Base-by-base conservation (phyloP, 176 grass and related monocot species). In the Musa schizocarpa region DNA sequence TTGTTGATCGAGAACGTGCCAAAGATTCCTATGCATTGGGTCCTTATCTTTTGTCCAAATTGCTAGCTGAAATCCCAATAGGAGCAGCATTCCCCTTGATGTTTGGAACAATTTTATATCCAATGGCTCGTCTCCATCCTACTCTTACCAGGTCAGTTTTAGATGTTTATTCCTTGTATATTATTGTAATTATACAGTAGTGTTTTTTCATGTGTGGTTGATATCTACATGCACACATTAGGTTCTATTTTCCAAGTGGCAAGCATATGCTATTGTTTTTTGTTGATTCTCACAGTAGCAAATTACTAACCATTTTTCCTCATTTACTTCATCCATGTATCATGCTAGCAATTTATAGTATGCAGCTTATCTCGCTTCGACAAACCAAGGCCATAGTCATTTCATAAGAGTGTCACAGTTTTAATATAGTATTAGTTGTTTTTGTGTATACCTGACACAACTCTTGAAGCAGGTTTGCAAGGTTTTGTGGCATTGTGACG, bases 41-140 rank as follows among this genome's bases (percentile, higher is more conserved):
- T 54, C 90, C 90, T 58, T 94, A 99, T 87, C 90, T 99, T 69
- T 87, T 92, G 63, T 99, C 95, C 50, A 99, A 99, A 84, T 77
- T 99, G 72, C 82, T 99, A 23, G 95, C 88, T 2, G 88, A 99
- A 76, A 89, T 91, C 78, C 95, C 95, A 24, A 88, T 92, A 66
- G 87, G 95, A 76, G 88, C 95, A 21, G 83, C 88, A 74, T 99
- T 99, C 74, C 95, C 95, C 2, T 87, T 99, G 75, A 80, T 99
- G 64, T 99, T 91, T 79, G 95, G 95, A 50, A 82, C 88, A 1
- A 84, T 99, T 86, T 84, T 99, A n/a, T 99, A 99, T 83, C 95
- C 95, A 77, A 91, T 99, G 95, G 83, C 90, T 89, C 89, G 78
- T 78, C 88, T 99, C 75, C 95, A 94, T 81, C 86, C 90, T 68